These are phyloP conservation scores for Gynochthodes officinalis DNA, from an alignment of 257 asterid species.

Conservation along the genomic window DNA sequence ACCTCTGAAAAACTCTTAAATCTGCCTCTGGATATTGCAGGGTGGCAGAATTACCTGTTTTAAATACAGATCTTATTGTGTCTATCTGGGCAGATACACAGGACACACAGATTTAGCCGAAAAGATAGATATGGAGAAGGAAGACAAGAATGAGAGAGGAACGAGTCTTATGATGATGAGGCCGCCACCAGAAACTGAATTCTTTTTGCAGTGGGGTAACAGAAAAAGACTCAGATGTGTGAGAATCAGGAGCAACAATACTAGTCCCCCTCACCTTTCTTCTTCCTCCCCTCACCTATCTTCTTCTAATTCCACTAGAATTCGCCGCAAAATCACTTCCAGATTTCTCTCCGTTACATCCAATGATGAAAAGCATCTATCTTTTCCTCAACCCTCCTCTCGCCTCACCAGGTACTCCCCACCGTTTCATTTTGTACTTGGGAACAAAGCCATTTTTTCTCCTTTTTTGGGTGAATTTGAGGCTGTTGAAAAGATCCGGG, in stretches of 20 bases:
- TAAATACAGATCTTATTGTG: slow-evolving; percentile 22
- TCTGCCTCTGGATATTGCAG: background rate
- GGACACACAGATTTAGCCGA: background rate
- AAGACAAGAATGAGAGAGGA: slow-evolving; percentile 23
- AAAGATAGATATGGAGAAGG: slow-evolving; percentile 29
- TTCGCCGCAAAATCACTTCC: slow-evolving; percentile 33
- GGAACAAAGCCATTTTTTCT: background rate
- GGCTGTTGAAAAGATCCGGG: background rate
- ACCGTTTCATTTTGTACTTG: background rate
- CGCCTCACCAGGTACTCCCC: slow-evolving; percentile 34
- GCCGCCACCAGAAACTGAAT: slow-evolving; percentile 32
- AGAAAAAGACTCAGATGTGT: slow-evolving; percentile 47
- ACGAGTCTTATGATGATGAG: background rate
- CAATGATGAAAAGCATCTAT: slow-evolving; percentile 19
- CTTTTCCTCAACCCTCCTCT: slow-evolving; percentile 19
- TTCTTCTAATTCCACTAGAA: slow-evolving; percentile 18
- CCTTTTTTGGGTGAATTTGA: background rate
- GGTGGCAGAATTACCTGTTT: slow-evolving; percentile 4
- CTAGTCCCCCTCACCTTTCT: slow-evolving; percentile 18
- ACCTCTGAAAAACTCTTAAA: too few relatives aligned
- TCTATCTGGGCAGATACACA: background rate
- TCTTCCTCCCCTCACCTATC: slow-evolving; percentile 13
- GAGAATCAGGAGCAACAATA: slow-evolving; percentile 31
- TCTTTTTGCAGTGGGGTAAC: slow-evolving; percentile 49
- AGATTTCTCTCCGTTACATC: slow-evolving; percentile 25